phyloP scores from a whole-genome alignment of 108 stramenopile species.

The Cyclostephanos invisitatus region DNA sequence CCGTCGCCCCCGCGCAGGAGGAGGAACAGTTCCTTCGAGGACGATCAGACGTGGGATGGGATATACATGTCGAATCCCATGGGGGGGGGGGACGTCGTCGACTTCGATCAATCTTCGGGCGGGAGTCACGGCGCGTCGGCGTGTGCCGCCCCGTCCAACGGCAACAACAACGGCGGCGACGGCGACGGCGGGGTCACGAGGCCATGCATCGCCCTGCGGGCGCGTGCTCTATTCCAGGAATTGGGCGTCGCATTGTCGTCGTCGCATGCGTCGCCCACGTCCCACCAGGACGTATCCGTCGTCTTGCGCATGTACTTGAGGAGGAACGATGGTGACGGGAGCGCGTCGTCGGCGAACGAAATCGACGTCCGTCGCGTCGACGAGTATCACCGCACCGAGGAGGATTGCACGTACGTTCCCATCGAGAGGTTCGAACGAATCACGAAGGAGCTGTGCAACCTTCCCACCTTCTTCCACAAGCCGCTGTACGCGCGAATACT shows the following conservation, averaged over 20 bases:
- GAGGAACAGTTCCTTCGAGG: slow-evolving; percentile 24
- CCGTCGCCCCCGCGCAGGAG: slow-evolving; percentile 33
- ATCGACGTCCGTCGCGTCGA: slow-evolving; percentile 5
- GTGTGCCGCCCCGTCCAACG: too few species aligned
- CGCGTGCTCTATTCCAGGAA: slow-evolving; percentile 37
- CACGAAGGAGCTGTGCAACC: slow-evolving; percentile 90
- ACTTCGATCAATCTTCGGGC: slow-evolving; percentile 13
- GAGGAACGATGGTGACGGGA: not conserved
- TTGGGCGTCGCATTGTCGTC: slow-evolving; percentile 18
- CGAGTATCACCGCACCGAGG: slow-evolving; percentile 23
- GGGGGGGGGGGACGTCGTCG: not conserved
- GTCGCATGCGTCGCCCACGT: slow-evolving; percentile 8
- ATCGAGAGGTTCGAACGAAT: slow-evolving; percentile 84
- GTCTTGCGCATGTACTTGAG: not conserved
- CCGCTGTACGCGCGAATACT: slow-evolving; percentile 85
- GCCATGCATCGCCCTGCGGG: slow-evolving; percentile 29
- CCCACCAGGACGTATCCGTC: not conserved
- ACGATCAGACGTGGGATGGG: slow-evolving; percentile 55
- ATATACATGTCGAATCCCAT: slow-evolving; percentile 18
- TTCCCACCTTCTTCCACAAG: slow-evolving; percentile 93
- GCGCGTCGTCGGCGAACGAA: not conserved
- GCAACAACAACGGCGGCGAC: not conserved
- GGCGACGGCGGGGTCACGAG: slow-evolving; percentile 13
- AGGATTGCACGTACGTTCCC: slow-evolving; percentile 43
- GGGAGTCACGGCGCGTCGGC: not conserved